A percentile compares a stretch with the other conserved stretches of the same genome.
These are phyloP conservation scores for Leccinum rimulosum DNA, from an alignment of 768 basidiomycete genomes.

Conservation along the genomic window DNA sequence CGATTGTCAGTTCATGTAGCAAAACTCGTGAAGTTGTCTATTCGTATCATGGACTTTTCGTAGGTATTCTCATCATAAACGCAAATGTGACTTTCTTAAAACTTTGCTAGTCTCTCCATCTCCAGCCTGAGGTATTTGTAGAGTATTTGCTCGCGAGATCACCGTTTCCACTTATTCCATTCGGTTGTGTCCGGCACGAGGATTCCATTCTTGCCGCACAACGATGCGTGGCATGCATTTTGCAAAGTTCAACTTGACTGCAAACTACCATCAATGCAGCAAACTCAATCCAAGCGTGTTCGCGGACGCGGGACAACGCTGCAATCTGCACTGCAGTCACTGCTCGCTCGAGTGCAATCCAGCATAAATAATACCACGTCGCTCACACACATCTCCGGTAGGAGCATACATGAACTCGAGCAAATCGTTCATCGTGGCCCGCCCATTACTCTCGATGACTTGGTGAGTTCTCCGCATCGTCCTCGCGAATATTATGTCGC, in stretches of 20 bases:
- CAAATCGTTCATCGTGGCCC: slow-evolving; percentile 28
- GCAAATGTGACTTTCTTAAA: background rate
- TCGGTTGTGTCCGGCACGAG: background rate
- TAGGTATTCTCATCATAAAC: slow-evolving; percentile 15
- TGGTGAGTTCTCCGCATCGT: slow-evolving; percentile 22
- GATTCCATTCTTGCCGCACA: slow-evolving; percentile 6
- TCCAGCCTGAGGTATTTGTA: background rate
- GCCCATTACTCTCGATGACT: slow-evolving; percentile 22
- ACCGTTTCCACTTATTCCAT: background rate
- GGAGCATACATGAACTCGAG: slow-evolving; percentile 25
- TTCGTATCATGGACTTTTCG: slow-evolving; percentile 54
- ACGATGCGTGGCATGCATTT: background rate
- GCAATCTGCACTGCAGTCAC: slow-evolving; percentile 12
- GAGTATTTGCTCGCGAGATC: background rate
- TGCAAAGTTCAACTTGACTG: background rate
- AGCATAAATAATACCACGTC: background rate
- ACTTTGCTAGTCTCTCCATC: background rate
- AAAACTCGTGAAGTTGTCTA: slow-evolving; percentile 88
- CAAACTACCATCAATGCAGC: slow-evolving; percentile 5
- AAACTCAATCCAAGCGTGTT: background rate
- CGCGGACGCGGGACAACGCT: background rate
- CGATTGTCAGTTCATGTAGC: slow-evolving; percentile 43
- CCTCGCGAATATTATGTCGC: background rate
- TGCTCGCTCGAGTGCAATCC: slow-evolving; percentile 15
- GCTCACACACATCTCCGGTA: slow-evolving; percentile 8